Evolutionary conservation across 495 filamentous ascomycete genomes (phyloP), one percentile per base, ranked within the genome.

Genomic region (Tuber aestivum): DNA sequence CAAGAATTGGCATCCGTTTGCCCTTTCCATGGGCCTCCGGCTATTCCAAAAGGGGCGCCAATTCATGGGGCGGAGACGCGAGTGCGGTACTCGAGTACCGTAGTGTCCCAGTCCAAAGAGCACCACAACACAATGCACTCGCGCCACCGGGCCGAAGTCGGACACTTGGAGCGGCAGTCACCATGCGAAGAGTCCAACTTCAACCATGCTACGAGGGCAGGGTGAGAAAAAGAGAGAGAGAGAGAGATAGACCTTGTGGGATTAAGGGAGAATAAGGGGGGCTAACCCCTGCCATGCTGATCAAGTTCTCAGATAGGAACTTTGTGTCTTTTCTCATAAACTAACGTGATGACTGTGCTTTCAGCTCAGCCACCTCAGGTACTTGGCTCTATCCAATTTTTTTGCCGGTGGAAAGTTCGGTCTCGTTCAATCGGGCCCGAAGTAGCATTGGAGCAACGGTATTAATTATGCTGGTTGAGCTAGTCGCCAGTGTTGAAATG

Each of bases 351-450:
- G 56, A 65, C 56, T 65, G 56, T 32, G 56, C 56, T 65, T 65
- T 65, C 56, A 65, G 56, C 56, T 65, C 4, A 65, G 56, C 56
- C 56, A 65, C 56, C 56, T 65, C 56, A 65, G 56, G n/a, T 18
- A 32, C 10, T 16, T 32, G 32, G 7, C n/a, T 32, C 27, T 6
- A 32, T 65, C 56, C 56, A 65, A 23, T n/a, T 6, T 48, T 48
- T 48, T 23, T 48, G 45, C 45, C 45, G 21, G 45, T 48, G 45
- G 45, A 48, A 65, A 65, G 56, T 32, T 16, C n/a, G 56, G n/a
- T 65, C 56, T 32, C n/a, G n/a, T 65, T 65, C 32, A 65, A 65
- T 16, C 27, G n/a, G 56, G n/a, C 56, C n/a, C 10, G n/a, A 65
- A 65, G n/a, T 65, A 14, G 27, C 56, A 65, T 32, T 32, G 8